phyloP scores from a whole-genome alignment of 768 basidiomycete species.

The Lactifluus subvellereus region DNA sequence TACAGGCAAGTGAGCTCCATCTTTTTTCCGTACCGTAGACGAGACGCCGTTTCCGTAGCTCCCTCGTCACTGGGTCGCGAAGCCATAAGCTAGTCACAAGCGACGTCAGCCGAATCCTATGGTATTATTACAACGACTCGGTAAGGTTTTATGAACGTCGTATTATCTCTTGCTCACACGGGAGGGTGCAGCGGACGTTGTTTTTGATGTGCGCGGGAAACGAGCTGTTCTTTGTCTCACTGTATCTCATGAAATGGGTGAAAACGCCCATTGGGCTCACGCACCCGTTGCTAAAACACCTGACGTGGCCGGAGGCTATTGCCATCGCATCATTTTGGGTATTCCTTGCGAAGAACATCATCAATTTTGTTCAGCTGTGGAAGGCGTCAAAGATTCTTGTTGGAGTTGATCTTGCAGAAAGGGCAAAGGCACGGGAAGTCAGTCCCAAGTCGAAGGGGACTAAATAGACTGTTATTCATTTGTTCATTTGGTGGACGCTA shows the following conservation, averaged over 20 bases:
- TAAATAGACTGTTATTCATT: constrained; percentile 9
- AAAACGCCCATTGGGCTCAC: constrained; percentile 49
- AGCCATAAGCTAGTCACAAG: constrained; percentile 92
- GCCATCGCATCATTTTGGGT: constrained; percentile 60
- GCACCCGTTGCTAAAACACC: constrained; percentile 30
- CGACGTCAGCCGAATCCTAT: constrained; percentile 88
- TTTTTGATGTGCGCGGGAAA: constrained; percentile 94
- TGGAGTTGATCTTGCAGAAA: constrained; percentile 85
- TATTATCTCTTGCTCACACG: neutral
- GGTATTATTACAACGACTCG: constrained; percentile 89
- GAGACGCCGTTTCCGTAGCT: constrained; percentile 45
- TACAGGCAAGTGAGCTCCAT: constrained; percentile 63
- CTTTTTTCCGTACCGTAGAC: neutral
- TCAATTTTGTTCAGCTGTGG: constrained; percentile 96
- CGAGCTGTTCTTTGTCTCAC: constrained; percentile 90
- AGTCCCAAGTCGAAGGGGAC: constrained; percentile 22
- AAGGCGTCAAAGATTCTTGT: constrained; percentile 95
- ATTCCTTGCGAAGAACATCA: constrained; percentile 78
- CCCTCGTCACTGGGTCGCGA: constrained; percentile 86
- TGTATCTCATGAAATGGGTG: constrained; percentile 91
- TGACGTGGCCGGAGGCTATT: constrained; percentile 75
- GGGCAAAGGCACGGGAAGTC: constrained; percentile 56
- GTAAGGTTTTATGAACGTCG: constrained; percentile 40
- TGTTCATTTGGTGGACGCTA: constrained; percentile 2
- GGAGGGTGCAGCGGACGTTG: constrained; percentile 56